A percentile compares a stretch with the other conserved stretches of the same genome.
phyloP scores from a whole-genome alignment of 1,284 basidiomycete genomes.

The Hymenochaete sp. region DNA sequence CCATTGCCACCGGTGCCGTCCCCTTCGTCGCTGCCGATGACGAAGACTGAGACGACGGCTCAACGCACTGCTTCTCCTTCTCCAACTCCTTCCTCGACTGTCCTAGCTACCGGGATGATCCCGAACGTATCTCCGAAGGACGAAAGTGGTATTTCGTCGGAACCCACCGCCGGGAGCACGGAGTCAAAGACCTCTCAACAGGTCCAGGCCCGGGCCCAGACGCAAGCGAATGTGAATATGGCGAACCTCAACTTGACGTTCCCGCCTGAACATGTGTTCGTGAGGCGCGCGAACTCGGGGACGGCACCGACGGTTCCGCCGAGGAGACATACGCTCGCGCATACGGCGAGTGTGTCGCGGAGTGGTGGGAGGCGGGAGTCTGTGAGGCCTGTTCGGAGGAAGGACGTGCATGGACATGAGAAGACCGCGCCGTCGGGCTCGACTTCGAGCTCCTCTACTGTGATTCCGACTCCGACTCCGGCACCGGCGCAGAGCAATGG shows the following conservation, averaged over 20 bases:
- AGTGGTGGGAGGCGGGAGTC: no score
- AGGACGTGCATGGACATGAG: background rate
- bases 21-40: background rate
- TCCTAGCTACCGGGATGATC: background rate
- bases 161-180: background rate
- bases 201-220: no score
- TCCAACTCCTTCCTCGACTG: background rate
- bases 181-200: no score
- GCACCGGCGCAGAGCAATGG: no score
- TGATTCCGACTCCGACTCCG: background rate
- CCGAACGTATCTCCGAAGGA: background rate
- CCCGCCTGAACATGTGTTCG: constrained; percentile 3
- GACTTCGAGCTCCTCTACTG: background rate
- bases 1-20: background rate
- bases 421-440: background rate
- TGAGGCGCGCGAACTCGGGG: background rate
- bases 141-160: background rate
- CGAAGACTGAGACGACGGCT: background rate
- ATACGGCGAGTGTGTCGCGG: no score
- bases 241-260: no score
- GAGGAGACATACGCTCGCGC: constrained; percentile 6
- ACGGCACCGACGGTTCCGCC: background rate
- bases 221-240: no score
- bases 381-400: no score
- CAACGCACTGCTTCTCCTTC: background rate